Base-by-base conservation (phyloP, 2,329 filamentous ascomycete genomes). In the Colletotrichum cuscutae region DNA sequence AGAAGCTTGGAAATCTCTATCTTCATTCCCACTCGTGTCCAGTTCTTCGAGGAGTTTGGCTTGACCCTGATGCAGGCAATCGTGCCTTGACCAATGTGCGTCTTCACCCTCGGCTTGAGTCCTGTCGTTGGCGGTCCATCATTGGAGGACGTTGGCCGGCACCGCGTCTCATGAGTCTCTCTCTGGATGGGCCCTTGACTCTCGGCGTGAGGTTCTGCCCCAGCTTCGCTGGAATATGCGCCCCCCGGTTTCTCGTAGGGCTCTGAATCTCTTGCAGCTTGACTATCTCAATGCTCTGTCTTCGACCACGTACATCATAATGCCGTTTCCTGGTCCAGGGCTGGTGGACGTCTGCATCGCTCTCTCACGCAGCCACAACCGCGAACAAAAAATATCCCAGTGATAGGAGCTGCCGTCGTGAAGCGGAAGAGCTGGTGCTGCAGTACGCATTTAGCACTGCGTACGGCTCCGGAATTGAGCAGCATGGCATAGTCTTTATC, bases 91-190 rank as follows among this genome's bases (percentile, higher is more conserved):
- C 87, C 90, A 0, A 78, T 91, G 6, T 93, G 91, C 78, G 86
- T 90, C 6, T 80, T 92, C 11, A 90, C 90, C 0, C 84, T 93
- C 0, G 89, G 83, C 3, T 82, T 91, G 19, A 91, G 90, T 0
- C 91, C 91, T 7, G 81, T 92, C 62, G 74, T 91, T 15, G 88
- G 88, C 11, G 89, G 90, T 0, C 91, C 90, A 0, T 76, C 91
- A 0, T 90, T 87, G 61, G 91, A 93, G 77, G 86, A 84, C 0
- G 80, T 88, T 42, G 91, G 91, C 2, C 83, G 91, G 1, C 83
- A 85, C 26, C 80, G 85, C 2, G 90, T 77, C 68, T 86, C 1
- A 75, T 82, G 2, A 83, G 84, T 0, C 78, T 86, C 2, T 84
- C 86, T 0, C 75, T 89, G 0, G 88, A 87, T 3, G 84, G 85